Evolutionary conservation across 257 asterid species (phyloP).

Genomic region (Solanum neorickii): DNA sequence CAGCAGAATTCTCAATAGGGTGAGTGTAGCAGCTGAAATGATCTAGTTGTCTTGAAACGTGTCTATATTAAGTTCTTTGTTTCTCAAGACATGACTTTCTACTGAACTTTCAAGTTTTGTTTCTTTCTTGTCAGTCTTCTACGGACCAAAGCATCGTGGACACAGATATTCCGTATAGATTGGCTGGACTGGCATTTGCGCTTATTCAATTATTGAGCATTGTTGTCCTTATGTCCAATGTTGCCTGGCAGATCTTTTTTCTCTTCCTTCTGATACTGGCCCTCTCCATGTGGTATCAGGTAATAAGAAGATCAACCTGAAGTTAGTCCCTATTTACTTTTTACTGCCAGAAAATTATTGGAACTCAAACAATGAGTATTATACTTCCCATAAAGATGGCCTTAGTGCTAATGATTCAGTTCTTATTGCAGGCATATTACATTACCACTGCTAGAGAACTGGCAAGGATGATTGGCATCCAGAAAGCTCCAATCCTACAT

Average conservation of each 20-base stretch:
- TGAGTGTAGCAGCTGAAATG: slow-evolving; percentile 7
- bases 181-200: slow-evolving; percentile 80
- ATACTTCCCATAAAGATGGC: background rate
- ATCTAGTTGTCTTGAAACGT: background rate
- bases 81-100: background rate
- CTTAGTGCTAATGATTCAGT: background rate
- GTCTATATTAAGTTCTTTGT: background rate
- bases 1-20: slow-evolving; percentile 80
- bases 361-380: background rate
- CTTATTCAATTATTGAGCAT: slow-evolving; percentile 72
- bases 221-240: slow-evolving; percentile 59
- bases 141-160: slow-evolving; percentile 85
- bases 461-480: slow-evolving; percentile 70
- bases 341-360: background rate
- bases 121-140: slow-evolving; percentile 39
- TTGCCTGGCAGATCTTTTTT: slow-evolving; percentile 66
- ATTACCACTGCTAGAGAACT: slow-evolving; percentile 66
- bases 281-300: slow-evolving; percentile 81
- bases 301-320: background rate
- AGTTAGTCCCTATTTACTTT: background rate
- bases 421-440: slow-evolving; percentile 47
- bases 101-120: background rate
- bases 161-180: slow-evolving; percentile 68
- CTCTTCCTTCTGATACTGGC: slow-evolving; percentile 46
- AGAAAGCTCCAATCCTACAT: slow-evolving; percentile 72